A percentile compares a stretch with the other conserved stretches of the same genome.
phyloP scores from a whole-genome alignment of 108 stramenopile genomes.

The Chaetoceros tenuissimus region DNA sequence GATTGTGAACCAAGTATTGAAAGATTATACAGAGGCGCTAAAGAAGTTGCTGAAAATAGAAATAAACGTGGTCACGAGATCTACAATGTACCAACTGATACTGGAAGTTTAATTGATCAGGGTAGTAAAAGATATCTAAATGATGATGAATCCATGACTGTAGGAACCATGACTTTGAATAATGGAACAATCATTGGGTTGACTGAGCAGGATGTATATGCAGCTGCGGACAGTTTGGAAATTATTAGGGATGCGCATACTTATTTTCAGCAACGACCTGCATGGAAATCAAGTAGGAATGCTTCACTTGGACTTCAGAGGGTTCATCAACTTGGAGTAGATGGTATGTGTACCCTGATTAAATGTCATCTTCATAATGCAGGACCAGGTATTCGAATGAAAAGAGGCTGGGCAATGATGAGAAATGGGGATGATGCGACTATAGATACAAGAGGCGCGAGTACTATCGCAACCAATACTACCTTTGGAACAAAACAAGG shows the following conservation, averaged over 20 bases:
- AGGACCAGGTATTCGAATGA: conserved; percentile 62
- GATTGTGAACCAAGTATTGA: conserved; percentile 75
- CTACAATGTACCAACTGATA: neutral
- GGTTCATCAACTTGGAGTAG: conserved; percentile 62
- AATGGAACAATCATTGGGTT: conserved; percentile 15
- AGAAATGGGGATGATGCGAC: neutral
- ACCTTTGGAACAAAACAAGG: conserved; percentile 14
- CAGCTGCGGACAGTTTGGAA: conserved; percentile 79
- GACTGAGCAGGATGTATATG: conserved; percentile 80
- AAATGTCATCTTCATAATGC: conserved; percentile 53
- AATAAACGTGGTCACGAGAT: conserved; percentile 3
- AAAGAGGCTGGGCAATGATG: conserved; percentile 25
- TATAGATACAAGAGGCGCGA: neutral
- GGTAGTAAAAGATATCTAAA: neutral
- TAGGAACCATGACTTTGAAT: neutral
- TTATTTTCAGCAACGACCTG: conserved; percentile 53
- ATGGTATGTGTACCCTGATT: conserved; percentile 63
- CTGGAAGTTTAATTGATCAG: neutral
- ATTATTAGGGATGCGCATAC: conserved; percentile 75
- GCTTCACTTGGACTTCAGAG: conserved; percentile 56
- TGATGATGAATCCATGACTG: conserved; percentile 11
- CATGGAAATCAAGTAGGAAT: conserved; percentile 48
- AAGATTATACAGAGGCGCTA: conserved; percentile 50
- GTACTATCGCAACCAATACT: neutral
- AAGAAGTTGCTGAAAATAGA: conserved; percentile 35